Base-by-base conservation (phyloP, 2,329 filamentous ascomycete species). In the Myriosclerotinia scirpicola region DNA sequence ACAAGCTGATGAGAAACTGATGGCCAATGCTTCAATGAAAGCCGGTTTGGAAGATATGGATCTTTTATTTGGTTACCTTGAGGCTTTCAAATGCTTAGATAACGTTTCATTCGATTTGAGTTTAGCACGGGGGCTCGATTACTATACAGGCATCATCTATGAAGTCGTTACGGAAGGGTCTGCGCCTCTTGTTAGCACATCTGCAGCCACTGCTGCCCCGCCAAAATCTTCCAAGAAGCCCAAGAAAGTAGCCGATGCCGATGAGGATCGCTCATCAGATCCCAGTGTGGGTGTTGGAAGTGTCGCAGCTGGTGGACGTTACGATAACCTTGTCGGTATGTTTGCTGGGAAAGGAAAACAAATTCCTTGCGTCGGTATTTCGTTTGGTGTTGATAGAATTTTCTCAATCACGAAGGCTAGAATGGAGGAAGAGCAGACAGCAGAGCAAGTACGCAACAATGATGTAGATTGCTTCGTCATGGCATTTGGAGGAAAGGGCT, bases 301-400 rank as follows among this genome's bases (percentile, higher is more conserved):
- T 76, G 89, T 97, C 58, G 93, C 93, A 54, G 93, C 93, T 5
- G 93, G 93, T 75, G 92, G 93, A 54, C 89, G 93, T 69, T 97
- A 97, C 78, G 94, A 97, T 79, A 90, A 95, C 76, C 85, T 97
- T 5, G 94, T 97, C 6, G 91, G 91, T 80, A 97, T 97, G 92
- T 97, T 97, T 82, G 89, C 87, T 66, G 89, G 89, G 73, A 94
- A 93, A 80, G 64, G 64, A 53, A 85, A 82, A 30, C 88, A 93
- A 76, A 92, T 97, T 66, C 94, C 92, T n/a, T 94, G 91, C 73
- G 90, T 95, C 7, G 91, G 91, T 69, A 91, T 96, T 72, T 97
- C 93, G 1, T 97, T 98, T 76, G 94, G 94, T 65, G 92, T 97
- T 59, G 94, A 98, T 79, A 89, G 94, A 73, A 97, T 98, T 75